phyloP scores from a whole-genome alignment of 2,329 filamentous ascomycete species.

The Fusarium acutatum region DNA sequence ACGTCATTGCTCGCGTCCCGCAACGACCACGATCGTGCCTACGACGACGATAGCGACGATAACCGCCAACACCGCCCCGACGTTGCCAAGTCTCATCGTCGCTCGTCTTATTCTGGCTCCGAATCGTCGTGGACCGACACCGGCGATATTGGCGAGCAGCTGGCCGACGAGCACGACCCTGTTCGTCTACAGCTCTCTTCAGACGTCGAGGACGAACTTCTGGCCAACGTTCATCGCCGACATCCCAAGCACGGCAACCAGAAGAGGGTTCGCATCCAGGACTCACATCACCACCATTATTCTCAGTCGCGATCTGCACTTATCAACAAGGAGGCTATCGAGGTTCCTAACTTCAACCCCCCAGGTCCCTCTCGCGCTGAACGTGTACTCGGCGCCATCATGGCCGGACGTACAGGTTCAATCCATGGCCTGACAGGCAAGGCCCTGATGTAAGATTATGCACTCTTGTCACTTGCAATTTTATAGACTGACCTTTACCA shows the following conservation, averaged over 20 bases:
- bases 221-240: constrained; percentile 60
- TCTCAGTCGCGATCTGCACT: constrained; percentile 52
- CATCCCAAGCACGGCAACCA: constrained; percentile 51
- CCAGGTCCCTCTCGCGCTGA: constrained; percentile 72
- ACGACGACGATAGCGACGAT: constrained; percentile 52
- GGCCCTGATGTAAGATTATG: constrained; percentile 77
- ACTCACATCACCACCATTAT: constrained; percentile 51
- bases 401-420: constrained; percentile 80
- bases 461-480: neutral
- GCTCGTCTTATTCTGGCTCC: constrained; percentile 64
- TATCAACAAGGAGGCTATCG: constrained; percentile 79
- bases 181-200: constrained; percentile 74
- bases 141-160: constrained; percentile 92
- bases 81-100: constrained; percentile 21
- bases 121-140: constrained; percentile 89
- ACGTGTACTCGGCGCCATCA: constrained; percentile 80
- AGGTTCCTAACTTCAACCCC: constrained; percentile 74
- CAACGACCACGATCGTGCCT: constrained; percentile 55
- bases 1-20: constrained; percentile 47
- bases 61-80: constrained; percentile 45
- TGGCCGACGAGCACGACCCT: constrained; percentile 82
- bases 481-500: constrained; percentile 49
- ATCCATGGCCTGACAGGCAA: constrained; percentile 95
- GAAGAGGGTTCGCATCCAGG: constrained; percentile 76
- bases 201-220: constrained; percentile 70